These are phyloP conservation scores for Cyclotella sp. DNA, from an alignment of 108 stramenopile species.

Conservation along the genomic window DNA sequence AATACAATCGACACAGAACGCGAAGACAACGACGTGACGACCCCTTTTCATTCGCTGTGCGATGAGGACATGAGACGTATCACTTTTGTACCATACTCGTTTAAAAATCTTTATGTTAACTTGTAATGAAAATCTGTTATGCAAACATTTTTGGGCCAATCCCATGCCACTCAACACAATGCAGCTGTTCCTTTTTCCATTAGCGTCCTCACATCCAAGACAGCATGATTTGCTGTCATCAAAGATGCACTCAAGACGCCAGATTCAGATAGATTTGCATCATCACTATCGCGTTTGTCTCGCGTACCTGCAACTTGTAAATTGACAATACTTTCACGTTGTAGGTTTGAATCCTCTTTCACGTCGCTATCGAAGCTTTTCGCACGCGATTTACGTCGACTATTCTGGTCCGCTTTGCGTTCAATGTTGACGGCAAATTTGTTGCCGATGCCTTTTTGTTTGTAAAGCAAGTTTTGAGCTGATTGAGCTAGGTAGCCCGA, in stretches of 20 bases:
- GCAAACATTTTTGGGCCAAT: no score
- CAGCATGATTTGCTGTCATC: neutral
- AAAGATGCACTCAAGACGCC: neutral
- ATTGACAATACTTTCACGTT: neutral
- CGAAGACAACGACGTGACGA: neutral
- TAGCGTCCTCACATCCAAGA: neutral
- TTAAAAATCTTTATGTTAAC: neutral
- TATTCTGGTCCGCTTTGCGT: neutral
- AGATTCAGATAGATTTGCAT: neutral
- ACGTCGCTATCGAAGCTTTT: neutral
- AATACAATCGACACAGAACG: neutral
- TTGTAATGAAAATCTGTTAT: no score
- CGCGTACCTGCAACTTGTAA: neutral
- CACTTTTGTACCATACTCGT: neutral
- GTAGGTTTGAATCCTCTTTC: neutral
- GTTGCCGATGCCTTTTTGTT: constrained; percentile 1
- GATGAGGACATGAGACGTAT: neutral
- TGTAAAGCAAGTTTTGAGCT: neutral
- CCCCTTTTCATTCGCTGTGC: constrained; percentile 4
- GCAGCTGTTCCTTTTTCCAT: neutral
- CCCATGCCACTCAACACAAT: neutral
- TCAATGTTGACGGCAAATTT: neutral
- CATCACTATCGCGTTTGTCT: neutral
- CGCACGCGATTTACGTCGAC: neutral
- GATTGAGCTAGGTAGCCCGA: neutral